These are phyloP conservation scores for Malania oleifera DNA, from an alignment of 164 flowering plant genomes.

Conservation along the genomic window DNA sequence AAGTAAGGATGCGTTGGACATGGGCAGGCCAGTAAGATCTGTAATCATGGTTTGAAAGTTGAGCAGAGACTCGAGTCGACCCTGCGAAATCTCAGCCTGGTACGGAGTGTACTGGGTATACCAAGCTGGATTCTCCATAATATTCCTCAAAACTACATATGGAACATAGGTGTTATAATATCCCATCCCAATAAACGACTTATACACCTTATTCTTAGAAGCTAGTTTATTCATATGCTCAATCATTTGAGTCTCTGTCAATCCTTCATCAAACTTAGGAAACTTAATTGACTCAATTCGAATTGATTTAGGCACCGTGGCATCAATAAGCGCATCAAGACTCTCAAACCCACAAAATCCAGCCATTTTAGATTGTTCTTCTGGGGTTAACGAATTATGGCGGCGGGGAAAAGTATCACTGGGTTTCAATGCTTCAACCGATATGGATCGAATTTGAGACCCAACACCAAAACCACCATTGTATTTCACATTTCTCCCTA, in stretches of 20 bases:
- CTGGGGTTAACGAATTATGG: conserved; percentile 89
- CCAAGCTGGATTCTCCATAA: conserved; percentile 99
- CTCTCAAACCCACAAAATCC: conserved; percentile 49
- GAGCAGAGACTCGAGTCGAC: conserved; percentile 80
- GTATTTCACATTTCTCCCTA: conserved; percentile 8
- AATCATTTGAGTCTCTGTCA: conserved; percentile 90
- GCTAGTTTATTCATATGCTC: conserved; percentile 74
- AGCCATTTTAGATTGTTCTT: conserved; percentile 80
- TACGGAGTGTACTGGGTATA: conserved; percentile 98
- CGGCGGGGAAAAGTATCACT: conserved; percentile 93
- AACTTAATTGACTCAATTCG: conserved; percentile 60
- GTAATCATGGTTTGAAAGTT: conserved; percentile 87
- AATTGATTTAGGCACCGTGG: conserved; percentile 91
- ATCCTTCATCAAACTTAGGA: conserved; percentile 69
- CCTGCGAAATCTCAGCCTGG: conserved; percentile 97
- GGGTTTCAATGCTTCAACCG: conserved; percentile 71
- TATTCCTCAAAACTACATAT: conserved; percentile 76
- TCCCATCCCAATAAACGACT: conserved; percentile 95
- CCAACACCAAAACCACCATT: conserved; percentile 21
- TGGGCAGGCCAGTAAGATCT: conserved; percentile 94
- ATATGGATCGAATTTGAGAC: conserved; percentile 48
- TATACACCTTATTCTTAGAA: conserved; percentile 68
- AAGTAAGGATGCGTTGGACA: conserved; percentile 94
- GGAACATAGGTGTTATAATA: conserved; percentile 88
- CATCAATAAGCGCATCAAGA: conserved; percentile 72